These are phyloP conservation scores for Monosporozyma servazzii DNA, from an alignment of 805 yeast species.

Conservation along the genomic window DNA sequence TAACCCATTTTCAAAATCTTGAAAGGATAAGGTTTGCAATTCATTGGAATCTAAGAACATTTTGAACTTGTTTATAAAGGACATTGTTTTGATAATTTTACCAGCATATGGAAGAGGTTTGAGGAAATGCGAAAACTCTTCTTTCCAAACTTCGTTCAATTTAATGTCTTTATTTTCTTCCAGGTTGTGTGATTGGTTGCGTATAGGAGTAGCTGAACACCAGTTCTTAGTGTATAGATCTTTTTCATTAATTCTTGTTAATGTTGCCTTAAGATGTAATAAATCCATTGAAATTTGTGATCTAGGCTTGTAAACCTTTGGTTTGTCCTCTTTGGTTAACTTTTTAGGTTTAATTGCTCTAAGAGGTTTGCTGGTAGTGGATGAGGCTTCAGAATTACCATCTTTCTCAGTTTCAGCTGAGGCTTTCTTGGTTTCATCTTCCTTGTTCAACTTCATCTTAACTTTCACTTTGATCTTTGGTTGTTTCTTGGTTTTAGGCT, in stretches of 20 bases:
- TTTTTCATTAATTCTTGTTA: slow-evolving; percentile 3
- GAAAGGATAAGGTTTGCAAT: slow-evolving; percentile 21
- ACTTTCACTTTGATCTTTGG: neutral
- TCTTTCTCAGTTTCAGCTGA: neutral
- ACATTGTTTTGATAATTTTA: slow-evolving; percentile 24
- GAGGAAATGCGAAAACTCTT: slow-evolving; percentile 2
- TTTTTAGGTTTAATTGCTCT: neutral
- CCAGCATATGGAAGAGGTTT: slow-evolving; percentile 22
- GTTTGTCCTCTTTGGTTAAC: slow-evolving; percentile 1
- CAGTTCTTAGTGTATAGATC: slow-evolving; percentile 13
- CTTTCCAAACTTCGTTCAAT: neutral
- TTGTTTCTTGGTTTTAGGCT: neutral
- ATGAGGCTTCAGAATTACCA: neutral
- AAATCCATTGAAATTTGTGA: slow-evolving; percentile 13
- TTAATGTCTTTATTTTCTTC: neutral
- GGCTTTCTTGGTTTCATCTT: neutral
- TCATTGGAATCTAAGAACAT: slow-evolving; percentile 15
- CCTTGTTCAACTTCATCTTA: neutral
- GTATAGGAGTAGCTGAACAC: slow-evolving; percentile 23
- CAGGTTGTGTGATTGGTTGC: neutral
- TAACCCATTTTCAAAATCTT: slow-evolving; percentile 26
- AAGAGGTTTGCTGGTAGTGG: neutral
- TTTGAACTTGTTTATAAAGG: slow-evolving; percentile 24
- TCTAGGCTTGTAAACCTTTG: slow-evolving; percentile 5
- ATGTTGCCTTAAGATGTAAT: neutral